Evolutionary conservation across 129 eudicot genomes (phyloP), one percentile per base, ranked within the genome.

Genomic region (Flaveria linearis): DNA sequence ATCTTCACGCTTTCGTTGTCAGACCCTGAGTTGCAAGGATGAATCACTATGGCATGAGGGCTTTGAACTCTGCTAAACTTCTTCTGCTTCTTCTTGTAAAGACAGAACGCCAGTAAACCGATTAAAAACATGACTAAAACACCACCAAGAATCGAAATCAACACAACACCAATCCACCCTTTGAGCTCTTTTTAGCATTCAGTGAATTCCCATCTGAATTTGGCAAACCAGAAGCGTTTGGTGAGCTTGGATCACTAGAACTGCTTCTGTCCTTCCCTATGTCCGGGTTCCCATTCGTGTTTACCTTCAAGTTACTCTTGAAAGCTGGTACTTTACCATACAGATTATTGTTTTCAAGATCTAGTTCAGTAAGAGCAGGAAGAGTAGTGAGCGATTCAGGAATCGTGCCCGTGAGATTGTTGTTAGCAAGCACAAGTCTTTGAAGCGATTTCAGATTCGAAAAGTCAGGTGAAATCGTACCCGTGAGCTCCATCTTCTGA

Each of bases 1-100:
- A 95, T 95, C 87, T 95, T 95, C 73, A 95, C 89, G 41, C 93
- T 89, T 16, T 91, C 97, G 53, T 86, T 91, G 71, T 95, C 99
- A 0, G 97, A 89, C 9, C 96, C 97, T 0, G 97, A 89, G 84
- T 88, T 86, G 11, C 96, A 91, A 15, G 99, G 99, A 70, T 95
- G 99, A 43, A 95, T 73, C 56, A 95, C 96, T 72, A 95, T 89
- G 18, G 97, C 96, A 65, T 89, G 86, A 1, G 99, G 99, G 74
- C 96, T 95, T 76, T 95, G 99, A 0, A 91, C 99, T 81, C 93
- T 60, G 71, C 85, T 91, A 66, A 87, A 87, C 61, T 86, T 85
- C 86, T 94, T 86, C 67, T 89, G 99, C 82, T 82, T 93, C 77
- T 79, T 88, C 73, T 86, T 91, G 85, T 84, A 95, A 51, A 91